phyloP scores from a whole-genome alignment of 1,139 yeast genomes.

The Kodamaea derodonti region DNA sequence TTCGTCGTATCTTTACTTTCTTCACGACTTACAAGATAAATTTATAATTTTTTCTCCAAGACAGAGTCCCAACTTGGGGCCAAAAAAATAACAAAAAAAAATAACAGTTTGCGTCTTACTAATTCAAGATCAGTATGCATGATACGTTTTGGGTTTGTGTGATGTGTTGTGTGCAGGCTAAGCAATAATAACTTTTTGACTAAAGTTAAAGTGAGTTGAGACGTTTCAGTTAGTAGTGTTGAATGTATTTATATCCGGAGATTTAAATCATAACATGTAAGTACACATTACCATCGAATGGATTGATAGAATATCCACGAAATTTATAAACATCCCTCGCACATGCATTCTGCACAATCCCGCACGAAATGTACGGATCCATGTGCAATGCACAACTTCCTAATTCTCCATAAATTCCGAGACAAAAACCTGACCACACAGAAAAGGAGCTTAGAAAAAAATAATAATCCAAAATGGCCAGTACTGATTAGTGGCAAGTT shows the following conservation, averaged over 20 bases:
- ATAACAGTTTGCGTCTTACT: background rate
- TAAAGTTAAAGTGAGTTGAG: no score
- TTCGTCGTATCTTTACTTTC: no score
- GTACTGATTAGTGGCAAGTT: no score
- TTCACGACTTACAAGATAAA: background rate
- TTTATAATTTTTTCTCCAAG: background rate
- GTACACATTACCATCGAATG: no score
- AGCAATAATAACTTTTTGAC: no score
- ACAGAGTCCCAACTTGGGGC: background rate
- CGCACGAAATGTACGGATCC: background rate
- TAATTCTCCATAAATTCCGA: background rate
- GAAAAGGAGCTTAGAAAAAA: no score
- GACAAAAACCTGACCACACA: background rate
- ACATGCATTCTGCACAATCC: background rate
- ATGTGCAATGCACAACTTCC: background rate
- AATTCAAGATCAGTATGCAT: background rate
- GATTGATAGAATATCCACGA: no score
- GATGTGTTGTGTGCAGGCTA: background rate
- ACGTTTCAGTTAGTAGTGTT: no score
- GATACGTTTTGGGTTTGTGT: background rate
- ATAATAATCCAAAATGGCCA: no score
- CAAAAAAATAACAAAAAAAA: background rate
- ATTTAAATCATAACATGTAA: no score
- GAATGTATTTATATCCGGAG: no score
- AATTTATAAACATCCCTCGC: background rate